Evolutionary conservation across 2,329 filamentous ascomycete species (phyloP).

Genomic region (Aureobasidium vineae): DNA sequence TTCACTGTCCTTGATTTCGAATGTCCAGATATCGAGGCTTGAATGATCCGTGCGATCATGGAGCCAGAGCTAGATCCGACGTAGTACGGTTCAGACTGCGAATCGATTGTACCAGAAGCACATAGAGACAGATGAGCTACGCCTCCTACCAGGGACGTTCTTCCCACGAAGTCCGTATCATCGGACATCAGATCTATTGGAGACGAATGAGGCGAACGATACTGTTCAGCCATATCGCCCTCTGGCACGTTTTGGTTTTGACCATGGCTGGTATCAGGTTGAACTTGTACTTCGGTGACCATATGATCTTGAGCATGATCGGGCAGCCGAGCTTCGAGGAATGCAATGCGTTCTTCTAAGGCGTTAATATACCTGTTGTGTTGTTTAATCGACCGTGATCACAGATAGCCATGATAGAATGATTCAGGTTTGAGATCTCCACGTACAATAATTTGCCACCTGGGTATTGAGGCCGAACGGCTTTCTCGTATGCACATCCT

Average conservation of each 20-base stretch:
- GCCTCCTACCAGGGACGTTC: neutral
- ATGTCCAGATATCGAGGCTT: neutral
- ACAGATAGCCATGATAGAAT: neutral
- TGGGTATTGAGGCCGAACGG: constrained; percentile 10
- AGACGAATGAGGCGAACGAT: neutral
- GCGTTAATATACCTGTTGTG: neutral
- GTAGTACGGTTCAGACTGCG: neutral
- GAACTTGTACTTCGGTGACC: neutral
- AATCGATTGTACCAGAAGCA: constrained; percentile 2
- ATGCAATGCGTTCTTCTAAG: constrained; percentile 2
- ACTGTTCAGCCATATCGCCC: neutral
- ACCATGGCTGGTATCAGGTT: neutral
- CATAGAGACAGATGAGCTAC: constrained; percentile 1
- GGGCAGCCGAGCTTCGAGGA: constrained; percentile 1
- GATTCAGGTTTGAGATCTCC: too few relatives aligned
- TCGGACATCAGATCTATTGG: neutral
- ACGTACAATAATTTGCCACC: constrained; percentile 1
- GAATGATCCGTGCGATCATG: neutral
- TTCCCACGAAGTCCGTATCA: neutral
- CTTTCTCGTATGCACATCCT: neutral
- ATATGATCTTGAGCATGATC: neutral
- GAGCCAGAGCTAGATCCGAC: neutral
- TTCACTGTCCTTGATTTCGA: neutral
- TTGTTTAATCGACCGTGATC: neutral
- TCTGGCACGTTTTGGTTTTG: neutral